phyloP scores from a whole-genome alignment of 345 rosid species.

The Melaleuca quinquenervia region DNA sequence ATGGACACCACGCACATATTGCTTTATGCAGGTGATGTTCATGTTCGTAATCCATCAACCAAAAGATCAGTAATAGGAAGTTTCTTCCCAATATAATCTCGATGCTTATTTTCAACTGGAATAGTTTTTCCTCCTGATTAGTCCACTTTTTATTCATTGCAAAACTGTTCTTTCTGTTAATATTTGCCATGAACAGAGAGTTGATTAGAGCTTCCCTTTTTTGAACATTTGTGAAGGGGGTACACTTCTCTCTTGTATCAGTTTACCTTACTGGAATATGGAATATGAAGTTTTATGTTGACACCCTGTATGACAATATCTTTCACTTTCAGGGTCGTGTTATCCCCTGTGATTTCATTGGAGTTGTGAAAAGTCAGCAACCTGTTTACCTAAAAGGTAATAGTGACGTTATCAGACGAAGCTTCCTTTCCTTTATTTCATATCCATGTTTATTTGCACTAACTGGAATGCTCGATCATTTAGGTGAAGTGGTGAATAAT shows the following conservation, averaged over 20 bases:
- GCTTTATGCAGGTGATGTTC: neutral
- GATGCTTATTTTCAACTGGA: neutral
- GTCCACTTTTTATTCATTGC: neutral
- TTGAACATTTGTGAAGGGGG: neutral
- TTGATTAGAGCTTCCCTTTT: neutral
- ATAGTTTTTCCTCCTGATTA: neutral
- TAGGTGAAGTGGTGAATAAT: slow-evolving; percentile 88
- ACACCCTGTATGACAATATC: neutral
- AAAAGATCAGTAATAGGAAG: neutral
- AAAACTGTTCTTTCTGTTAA: neutral
- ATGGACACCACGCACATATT: neutral
- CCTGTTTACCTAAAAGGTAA: slow-evolving; percentile 85
- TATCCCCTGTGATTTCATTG: slow-evolving; percentile 91
- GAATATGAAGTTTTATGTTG: neutral
- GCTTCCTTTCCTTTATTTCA: neutral
- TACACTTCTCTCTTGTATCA: neutral
- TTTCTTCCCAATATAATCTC: neutral
- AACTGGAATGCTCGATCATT: neutral
- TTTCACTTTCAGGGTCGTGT: slow-evolving; percentile 66
- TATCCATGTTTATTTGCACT: neutral
- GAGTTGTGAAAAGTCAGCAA: slow-evolving; percentile 82
- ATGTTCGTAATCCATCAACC: neutral
- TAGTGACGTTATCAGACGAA: neutral
- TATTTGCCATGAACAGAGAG: neutral
- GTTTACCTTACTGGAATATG: neutral